phyloP scores from a whole-genome alignment of 1,284 basidiomycete genomes.

The Entoloma clypeatum region DNA sequence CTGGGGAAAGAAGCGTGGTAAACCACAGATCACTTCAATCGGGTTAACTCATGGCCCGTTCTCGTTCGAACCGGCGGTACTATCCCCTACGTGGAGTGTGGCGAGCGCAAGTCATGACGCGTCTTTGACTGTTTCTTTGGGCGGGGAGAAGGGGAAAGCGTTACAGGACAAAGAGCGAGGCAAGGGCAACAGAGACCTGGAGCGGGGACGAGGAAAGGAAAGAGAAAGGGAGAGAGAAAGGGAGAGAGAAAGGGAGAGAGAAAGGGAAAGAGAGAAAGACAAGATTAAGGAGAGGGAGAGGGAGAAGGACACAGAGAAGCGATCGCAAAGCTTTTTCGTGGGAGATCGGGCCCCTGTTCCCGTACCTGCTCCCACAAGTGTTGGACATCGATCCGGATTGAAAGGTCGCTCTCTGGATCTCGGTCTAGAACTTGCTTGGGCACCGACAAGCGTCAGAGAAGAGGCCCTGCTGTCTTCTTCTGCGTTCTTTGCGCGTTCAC shows the following conservation, averaged over 20 bases:
- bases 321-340: conserved; percentile 13
- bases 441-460: conserved; percentile 59
- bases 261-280: conserved; percentile 15
- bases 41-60: conserved; percentile 41
- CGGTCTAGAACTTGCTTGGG: conserved; percentile 60
- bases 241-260: conserved; percentile 18
- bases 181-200: conserved; percentile 15
- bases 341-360: conserved; percentile 33
- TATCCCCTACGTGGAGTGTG: conserved; percentile 36
- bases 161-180: conserved; percentile 1
- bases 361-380: conserved; percentile 27
- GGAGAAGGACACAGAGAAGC: conserved; percentile 17
- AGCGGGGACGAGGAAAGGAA: conserved; percentile 17
- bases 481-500: conserved; percentile 30
- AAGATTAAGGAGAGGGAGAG: conserved; percentile 15
- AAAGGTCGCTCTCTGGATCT: conserved; percentile 69
- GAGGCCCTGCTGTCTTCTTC: conserved; percentile 51
- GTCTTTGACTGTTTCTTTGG: conserved; percentile 21
- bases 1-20: conserved; percentile 31
- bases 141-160: conserved; percentile 19
- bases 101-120: conserved; percentile 19
- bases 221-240: conserved; percentile 18
- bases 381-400: conserved; percentile 36
- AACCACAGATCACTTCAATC: conserved; percentile 23
- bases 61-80: conserved; percentile 45